phyloP scores from a whole-genome alignment of 2,329 filamentous ascomycete species.

The Madurella mycetomatis region DNA sequence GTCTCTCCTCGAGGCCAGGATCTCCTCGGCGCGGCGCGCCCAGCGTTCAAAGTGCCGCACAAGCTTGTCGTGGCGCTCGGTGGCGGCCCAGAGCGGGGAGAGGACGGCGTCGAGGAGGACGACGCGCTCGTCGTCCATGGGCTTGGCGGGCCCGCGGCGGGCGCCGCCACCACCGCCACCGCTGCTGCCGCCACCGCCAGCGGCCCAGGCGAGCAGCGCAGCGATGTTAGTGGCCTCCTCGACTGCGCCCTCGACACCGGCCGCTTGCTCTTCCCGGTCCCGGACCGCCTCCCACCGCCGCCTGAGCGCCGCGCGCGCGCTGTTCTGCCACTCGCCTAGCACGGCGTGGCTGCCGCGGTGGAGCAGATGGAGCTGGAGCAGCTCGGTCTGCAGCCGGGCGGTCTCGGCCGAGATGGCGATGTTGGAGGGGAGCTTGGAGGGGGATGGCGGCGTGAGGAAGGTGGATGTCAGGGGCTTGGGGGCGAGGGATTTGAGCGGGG shows the following conservation, averaged over 20 bases:
- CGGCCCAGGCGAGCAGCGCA: slow-evolving; percentile 42
- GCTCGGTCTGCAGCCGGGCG: slow-evolving; percentile 56
- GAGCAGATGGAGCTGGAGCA: slow-evolving; percentile 61
- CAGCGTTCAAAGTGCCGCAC: too few species aligned
- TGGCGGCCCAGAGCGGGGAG: too few species aligned
- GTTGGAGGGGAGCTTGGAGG: slow-evolving; percentile 58
- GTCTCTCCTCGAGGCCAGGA: too few species aligned
- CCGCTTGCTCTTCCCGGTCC: slow-evolving; percentile 32
- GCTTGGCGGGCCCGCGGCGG: slow-evolving; percentile 18
- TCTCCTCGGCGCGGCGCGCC: too few species aligned
- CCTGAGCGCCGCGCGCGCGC: slow-evolving; percentile 48
- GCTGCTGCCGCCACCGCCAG: too few species aligned
- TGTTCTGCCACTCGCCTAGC: slow-evolving; percentile 49
- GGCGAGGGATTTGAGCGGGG: slow-evolving; percentile 55
- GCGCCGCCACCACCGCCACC: too few species aligned
- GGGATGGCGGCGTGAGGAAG: slow-evolving; percentile 56
- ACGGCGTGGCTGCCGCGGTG: slow-evolving; percentile 50
- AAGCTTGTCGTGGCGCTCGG: too few species aligned
- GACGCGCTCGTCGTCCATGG: not conserved
- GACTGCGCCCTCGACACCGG: slow-evolving; percentile 37
- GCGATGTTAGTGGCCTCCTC: slow-evolving; percentile 50
- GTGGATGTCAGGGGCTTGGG: slow-evolving; percentile 59
- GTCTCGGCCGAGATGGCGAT: slow-evolving; percentile 56
- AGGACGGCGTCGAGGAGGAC: too few species aligned
- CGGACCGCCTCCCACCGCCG: slow-evolving; percentile 41